Conservation (phyloP, 768 basidiomycete species). For the Kondoa subrosea region DNA sequence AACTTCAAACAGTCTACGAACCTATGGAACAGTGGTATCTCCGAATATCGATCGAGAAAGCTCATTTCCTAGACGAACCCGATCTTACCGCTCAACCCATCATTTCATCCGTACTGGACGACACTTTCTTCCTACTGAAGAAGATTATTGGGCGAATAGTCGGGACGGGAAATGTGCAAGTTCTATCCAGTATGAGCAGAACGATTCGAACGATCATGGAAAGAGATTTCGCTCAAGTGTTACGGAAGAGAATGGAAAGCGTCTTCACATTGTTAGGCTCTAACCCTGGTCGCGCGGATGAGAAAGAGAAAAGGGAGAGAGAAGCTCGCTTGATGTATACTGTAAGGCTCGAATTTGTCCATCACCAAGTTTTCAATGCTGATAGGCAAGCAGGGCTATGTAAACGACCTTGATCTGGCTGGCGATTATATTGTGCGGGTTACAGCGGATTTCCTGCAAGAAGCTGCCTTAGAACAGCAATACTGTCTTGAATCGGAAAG, state of each 20-base stretch:
- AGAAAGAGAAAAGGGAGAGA: conserved; percentile 50
- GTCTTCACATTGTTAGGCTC: conserved; percentile 40
- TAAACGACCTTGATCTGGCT: conserved; percentile 91
- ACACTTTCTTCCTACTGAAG: conserved; percentile 90
- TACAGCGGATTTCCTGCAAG: conserved; percentile 26
- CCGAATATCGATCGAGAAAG: conserved; percentile 72
- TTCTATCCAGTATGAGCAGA: conserved; percentile 46
- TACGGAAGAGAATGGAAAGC: conserved; percentile 72
- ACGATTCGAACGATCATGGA: conserved; percentile 44
- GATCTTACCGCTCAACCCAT: conserved; percentile 49
- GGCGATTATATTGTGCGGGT: conserved; percentile 74
- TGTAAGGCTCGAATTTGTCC: conserved; percentile 39
- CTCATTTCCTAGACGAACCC: conserved; percentile 62
- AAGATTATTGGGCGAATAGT: conserved; percentile 58
- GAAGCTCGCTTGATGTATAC: conserved; percentile 67
- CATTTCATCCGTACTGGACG: conserved; percentile 44
- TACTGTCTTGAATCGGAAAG: conserved; percentile 23
- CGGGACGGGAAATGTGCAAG: conserved; percentile 39
- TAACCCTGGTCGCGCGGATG: conserved; percentile 37
- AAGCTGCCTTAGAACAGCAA: background rate
- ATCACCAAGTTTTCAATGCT: background rate
- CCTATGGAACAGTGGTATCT: conserved; percentile 88
- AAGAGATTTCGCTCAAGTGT: conserved; percentile 58
- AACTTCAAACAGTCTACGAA: conserved; percentile 59
- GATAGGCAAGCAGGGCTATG: conserved; percentile 44